Conservation (phyloP, 495 filamentous ascomycete genomes). For the Penicillium chermesinum region DNA sequence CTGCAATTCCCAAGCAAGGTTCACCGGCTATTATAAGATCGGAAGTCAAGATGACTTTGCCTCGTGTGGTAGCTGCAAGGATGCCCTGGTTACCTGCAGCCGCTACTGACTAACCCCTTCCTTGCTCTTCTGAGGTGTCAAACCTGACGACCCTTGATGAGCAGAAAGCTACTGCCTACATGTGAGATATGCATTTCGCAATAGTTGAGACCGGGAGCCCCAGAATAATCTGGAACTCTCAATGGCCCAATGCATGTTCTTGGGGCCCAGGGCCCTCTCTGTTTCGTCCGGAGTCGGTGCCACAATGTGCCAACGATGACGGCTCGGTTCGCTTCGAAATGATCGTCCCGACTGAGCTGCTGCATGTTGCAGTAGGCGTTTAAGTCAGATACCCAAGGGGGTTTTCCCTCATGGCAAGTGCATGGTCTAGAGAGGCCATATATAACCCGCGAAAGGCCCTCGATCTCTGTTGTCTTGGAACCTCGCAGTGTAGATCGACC, state of each 20-base stretch:
- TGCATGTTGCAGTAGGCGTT: neutral
- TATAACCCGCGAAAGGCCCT: neutral
- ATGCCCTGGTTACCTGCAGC: constrained; percentile 8
- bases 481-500: neutral
- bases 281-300: neutral
- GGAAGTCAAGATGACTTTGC: neutral
- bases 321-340: constrained; percentile 15
- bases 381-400: constrained; percentile 1
- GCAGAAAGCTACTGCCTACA: constrained; percentile 17
- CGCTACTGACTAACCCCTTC: constrained; percentile 1
- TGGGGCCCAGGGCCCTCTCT: neutral
- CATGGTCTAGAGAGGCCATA: neutral
- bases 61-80: constrained; percentile 16
- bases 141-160: neutral
- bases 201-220: constrained; percentile 5
- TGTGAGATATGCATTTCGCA: constrained; percentile 18
- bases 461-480: neutral
- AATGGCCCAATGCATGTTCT: neutral
- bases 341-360: constrained; percentile 14
- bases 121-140: neutral
- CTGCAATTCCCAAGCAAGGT: constrained; percentile 11
- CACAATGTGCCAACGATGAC: constrained; percentile 1
- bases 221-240: neutral
- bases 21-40: constrained; percentile 2
- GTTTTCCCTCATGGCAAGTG: neutral